These are phyloP conservation scores for Lecanosticta acicola DNA, from an alignment of 2,329 filamentous ascomycete species.

Conservation along the genomic window DNA sequence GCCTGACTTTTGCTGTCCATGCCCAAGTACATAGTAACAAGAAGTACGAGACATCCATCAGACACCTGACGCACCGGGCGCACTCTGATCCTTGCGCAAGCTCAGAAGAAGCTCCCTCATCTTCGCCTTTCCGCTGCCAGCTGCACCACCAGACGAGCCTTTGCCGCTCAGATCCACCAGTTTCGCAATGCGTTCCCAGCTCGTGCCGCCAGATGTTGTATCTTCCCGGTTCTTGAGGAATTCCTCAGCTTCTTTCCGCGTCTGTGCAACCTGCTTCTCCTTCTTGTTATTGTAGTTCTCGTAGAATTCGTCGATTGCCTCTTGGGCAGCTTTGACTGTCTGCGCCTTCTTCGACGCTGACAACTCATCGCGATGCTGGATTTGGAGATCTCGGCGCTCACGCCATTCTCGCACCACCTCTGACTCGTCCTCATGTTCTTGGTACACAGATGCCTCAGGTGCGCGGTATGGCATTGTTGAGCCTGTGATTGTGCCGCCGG, in stretches of 20 bases:
- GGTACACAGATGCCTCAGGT: slow-evolving; percentile 41
- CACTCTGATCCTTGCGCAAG: slow-evolving; percentile 88
- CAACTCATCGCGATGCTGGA: slow-evolving; percentile 77
- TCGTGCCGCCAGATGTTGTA: slow-evolving; percentile 88
- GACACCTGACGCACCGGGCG: slow-evolving; percentile 52
- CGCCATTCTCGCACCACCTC: slow-evolving; percentile 88
- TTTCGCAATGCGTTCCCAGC: slow-evolving; percentile 98
- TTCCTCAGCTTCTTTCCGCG: slow-evolving; percentile 84
- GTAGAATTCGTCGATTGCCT: slow-evolving; percentile 98
- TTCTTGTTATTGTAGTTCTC: slow-evolving; percentile 99
- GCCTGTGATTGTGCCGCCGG: slow-evolving; percentile 76
- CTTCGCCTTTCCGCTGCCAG: slow-evolving; percentile 88
- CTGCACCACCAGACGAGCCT: slow-evolving; percentile 76
- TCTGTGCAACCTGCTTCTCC: slow-evolving; percentile 86
- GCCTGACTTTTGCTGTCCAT: neutral
- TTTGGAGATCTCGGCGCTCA: slow-evolving; percentile 75
- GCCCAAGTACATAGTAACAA: neutral
- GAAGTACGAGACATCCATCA: slow-evolving; percentile 1
- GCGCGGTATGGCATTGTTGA: slow-evolving; percentile 53
- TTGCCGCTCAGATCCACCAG: slow-evolving; percentile 96
- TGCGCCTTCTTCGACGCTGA: slow-evolving; percentile 76
- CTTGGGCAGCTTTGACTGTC: slow-evolving; percentile 80
- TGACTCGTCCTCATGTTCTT: slow-evolving; percentile 73
- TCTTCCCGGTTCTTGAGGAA: slow-evolving; percentile 86
- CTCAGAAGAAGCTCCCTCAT: slow-evolving; percentile 87